phyloP scores from a whole-genome alignment of 75 land plant species.

The Chamaecyparis obtusa region DNA sequence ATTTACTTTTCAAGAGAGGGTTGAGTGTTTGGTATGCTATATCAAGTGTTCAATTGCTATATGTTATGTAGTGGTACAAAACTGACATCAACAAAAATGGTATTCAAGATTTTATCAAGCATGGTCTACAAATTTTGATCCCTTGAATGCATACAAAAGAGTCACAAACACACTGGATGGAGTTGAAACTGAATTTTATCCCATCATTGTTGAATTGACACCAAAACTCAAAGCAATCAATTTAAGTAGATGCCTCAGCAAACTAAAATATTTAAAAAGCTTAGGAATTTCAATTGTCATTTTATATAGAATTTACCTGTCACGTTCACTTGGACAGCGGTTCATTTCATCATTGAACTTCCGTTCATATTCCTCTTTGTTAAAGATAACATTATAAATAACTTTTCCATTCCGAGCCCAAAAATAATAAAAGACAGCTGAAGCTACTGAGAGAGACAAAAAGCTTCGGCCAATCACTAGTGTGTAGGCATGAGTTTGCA shows the following conservation, averaged over 20 bases:
- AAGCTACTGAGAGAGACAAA: conserved; percentile 25
- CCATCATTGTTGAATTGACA: neutral
- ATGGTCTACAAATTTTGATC: neutral
- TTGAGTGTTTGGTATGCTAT: no score
- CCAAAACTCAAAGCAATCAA: neutral
- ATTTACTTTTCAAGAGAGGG: no score
- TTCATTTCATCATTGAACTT: conserved; percentile 16
- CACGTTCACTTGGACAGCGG: conserved; percentile 15
- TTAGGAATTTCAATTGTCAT: neutral
- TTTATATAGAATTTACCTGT: conserved; percentile 13
- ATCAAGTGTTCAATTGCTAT: no score
- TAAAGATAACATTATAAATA: conserved; percentile 24
- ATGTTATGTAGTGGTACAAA: no score
- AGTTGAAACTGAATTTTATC: neutral
- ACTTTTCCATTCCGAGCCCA: conserved; percentile 42
- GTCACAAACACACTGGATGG: neutral
- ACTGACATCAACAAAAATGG: no score
- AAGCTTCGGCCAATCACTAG: conserved; percentile 33
- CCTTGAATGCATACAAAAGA: neutral
- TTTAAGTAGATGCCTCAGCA: neutral
- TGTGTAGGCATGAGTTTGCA: conserved; percentile 12
- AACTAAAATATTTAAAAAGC: neutral
- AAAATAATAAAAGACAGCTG: conserved; percentile 44
- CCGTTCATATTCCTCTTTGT: conserved; percentile 21
- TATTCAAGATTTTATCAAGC: neutral